phyloP scores from a whole-genome alignment of 805 yeast species.

The Saturnispora dispora region DNA sequence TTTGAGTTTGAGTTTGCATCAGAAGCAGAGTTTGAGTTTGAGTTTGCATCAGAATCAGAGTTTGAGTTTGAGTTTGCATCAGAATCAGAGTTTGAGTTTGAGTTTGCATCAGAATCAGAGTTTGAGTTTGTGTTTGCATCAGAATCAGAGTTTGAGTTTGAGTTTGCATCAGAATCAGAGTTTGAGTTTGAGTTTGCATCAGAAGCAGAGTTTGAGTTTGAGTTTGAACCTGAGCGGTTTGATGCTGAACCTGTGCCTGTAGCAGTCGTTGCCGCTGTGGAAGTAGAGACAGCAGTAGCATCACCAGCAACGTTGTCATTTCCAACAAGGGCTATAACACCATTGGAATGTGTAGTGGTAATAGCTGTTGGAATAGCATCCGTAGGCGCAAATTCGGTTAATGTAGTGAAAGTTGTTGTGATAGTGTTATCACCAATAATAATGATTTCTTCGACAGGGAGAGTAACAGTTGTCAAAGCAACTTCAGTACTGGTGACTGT shows the following conservation, averaged over 20 bases:
- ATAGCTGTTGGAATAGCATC: background rate
- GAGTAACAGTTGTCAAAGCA: conserved; percentile 1
- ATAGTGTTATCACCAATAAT: conserved; percentile 16
- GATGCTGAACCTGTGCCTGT: background rate
- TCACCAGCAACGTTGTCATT: conserved; percentile 1
- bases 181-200: background rate
- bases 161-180: background rate
- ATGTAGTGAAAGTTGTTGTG: conserved; percentile 2
- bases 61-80: background rate
- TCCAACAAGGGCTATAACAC: conserved; percentile 24
- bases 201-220: background rate
- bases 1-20: background rate
- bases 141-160: background rate
- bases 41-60: background rate
- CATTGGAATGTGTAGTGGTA: conserved; percentile 39
- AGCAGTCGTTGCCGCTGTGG: conserved; percentile 5
- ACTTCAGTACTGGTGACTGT: conserved; percentile 15
- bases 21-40: background rate
- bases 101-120: background rate
- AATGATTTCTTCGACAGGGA: conserved; percentile 26
- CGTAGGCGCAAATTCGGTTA: background rate
- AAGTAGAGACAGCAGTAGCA: conserved; percentile 8
- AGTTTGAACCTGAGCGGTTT: background rate
- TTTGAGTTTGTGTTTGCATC: background rate
- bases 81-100: background rate